Base-by-base conservation (phyloP, 169 alveolate species). In the Cryptosporidium bovis region DNA sequence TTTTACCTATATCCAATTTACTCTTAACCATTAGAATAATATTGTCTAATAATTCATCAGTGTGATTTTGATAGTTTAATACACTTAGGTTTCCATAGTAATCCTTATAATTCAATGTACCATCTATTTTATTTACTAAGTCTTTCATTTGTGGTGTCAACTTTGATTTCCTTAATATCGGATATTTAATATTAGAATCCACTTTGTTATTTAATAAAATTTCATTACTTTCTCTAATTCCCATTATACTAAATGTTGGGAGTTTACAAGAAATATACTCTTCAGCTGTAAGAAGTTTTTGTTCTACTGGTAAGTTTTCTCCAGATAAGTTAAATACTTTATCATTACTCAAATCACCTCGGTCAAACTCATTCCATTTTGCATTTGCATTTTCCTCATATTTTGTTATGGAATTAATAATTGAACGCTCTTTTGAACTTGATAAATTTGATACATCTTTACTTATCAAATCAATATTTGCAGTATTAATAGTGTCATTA, bases 281-380 rank as follows among this genome's bases (percentile, higher is more conserved):
- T 33, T 62, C 71, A n/a, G 87, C 53, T 15, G 87, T 77, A 20
- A 77, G 36, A 27, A 77, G 50, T 24, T 77, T 56, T 48, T 62
- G 87, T 24, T 77, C 71, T 20, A 77, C 29, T 10, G 87, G 77
- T 18, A 62, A 16, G 18, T 18, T 62, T 48, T 62, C 31, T 53
- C 87, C 87, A 51, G 40, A 29, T 40, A 77, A 62, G 27, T 46
- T 40, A 44, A 53, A 56, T 4, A 77, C 56, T n/a, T 4, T n/a
- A 10, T 69, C 56, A 13, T 53, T 69, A 50, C 34, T 27, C 16
- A 77, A 60, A 20, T 77, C 87, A 16, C 64, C 87, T 13, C 3
- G 46, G 20, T 60, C 64, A 62, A 77, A 77, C 8, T 77, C 87
- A 0, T n/a, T 18, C 87, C 87, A 77, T 50, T 60, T 77, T 31